Evolutionary conservation across 805 yeast genomes (phyloP).

Genomic region (Sugiyamaella lignohabitans): DNA sequence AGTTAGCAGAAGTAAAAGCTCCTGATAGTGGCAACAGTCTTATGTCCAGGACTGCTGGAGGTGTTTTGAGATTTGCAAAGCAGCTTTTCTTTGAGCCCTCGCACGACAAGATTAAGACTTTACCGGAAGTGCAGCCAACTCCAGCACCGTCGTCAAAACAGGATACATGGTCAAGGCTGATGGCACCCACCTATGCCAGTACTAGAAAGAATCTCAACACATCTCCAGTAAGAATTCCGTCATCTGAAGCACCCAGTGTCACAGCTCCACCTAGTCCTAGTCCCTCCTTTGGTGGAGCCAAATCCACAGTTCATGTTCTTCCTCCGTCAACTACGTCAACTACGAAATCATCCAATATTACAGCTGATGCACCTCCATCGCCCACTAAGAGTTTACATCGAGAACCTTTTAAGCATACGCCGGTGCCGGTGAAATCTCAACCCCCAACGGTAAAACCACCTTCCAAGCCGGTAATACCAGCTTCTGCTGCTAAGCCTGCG

Average conservation of each 20-base stretch:
- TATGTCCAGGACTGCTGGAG: slow-evolving; percentile 12
- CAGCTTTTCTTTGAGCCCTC: slow-evolving; percentile 13
- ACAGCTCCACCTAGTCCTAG: background rate
- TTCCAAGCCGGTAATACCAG: background rate
- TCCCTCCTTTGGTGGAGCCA: background rate
- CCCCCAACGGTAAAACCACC: background rate
- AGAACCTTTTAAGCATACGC: too few relatives aligned
- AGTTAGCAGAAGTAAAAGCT: background rate
- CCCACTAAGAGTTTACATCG: too few relatives aligned
- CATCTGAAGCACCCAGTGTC: background rate
- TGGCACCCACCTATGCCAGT: slow-evolving; percentile 20
- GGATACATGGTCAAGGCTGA: slow-evolving; percentile 10
- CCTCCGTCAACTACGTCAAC: background rate
- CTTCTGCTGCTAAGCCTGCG: background rate
- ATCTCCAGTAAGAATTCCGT: slow-evolving; percentile 1
- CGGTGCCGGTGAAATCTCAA: too few relatives aligned
- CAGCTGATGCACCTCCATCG: background rate
- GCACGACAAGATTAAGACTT: background rate
- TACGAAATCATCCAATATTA: background rate
- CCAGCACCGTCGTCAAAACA: background rate
- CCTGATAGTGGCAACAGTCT: slow-evolving; percentile 1
- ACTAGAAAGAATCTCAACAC: slow-evolving; percentile 4
- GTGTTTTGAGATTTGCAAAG: slow-evolving; percentile 16
- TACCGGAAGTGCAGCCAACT: background rate
- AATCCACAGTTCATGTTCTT: background rate